These are phyloP conservation scores for Amylostereum chailletii DNA, from an alignment of 1,284 basidiomycete genomes.

Conservation along the genomic window DNA sequence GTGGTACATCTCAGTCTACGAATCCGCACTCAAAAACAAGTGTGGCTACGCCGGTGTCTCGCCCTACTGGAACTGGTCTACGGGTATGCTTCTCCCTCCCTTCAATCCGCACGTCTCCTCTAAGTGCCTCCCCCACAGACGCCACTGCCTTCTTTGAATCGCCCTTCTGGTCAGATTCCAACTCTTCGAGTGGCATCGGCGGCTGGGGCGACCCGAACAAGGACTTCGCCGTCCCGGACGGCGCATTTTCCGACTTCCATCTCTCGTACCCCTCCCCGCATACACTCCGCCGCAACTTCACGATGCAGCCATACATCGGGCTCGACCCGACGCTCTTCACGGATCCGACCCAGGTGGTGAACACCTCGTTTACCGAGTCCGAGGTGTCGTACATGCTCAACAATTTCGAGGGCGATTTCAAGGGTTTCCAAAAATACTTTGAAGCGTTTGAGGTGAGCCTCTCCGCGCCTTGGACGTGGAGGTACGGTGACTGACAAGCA, in stretches of 20 bases:
- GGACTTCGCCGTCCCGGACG: conserved; percentile 23
- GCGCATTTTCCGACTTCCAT: conserved; percentile 23
- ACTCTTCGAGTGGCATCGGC: conserved; percentile 23
- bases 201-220: conserved; percentile 27
- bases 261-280: conserved; percentile 26
- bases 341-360: conserved; percentile 17
- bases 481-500: no score
- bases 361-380: conserved; percentile 21
- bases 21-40: conserved; percentile 21
- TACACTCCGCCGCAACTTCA: conserved; percentile 26
- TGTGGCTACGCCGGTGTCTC: conserved; percentile 25
- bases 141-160: conserved; percentile 22
- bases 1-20: conserved; percentile 24
- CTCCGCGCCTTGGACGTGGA: no score
- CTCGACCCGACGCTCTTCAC: conserved; percentile 15
- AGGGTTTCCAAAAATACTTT: conserved; percentile 24
- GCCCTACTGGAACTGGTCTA: conserved; percentile 33
- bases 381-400: conserved; percentile 20
- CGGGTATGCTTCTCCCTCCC: conserved; percentile 14
- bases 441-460: conserved; percentile 11
- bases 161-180: conserved; percentile 20
- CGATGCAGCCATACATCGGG: conserved; percentile 20
- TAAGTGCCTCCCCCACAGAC: conserved; percentile 20
- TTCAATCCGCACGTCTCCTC: conserved; percentile 3
- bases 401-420: conserved; percentile 23